phyloP scores from a whole-genome alignment of 441 rosid species.

The Sinapis alba region DNA sequence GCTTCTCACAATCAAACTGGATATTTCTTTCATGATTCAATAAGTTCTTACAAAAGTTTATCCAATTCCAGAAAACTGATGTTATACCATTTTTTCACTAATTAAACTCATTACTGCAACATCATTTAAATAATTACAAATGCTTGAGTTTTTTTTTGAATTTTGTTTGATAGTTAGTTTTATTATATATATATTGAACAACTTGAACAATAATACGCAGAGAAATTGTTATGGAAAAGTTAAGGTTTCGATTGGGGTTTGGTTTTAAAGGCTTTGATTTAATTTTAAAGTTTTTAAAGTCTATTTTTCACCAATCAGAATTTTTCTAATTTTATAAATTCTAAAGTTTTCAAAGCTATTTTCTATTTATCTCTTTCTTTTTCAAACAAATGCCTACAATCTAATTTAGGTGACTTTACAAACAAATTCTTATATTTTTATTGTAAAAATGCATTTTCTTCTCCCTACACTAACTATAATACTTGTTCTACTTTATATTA shows the following conservation, averaged over 20 bases:
- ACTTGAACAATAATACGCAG: too few relatives aligned
- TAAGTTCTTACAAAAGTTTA: background rate
- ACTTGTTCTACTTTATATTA: background rate
- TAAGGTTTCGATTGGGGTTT: too few relatives aligned
- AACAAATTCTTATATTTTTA: too few relatives aligned
- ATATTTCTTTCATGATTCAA: background rate
- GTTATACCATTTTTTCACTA: background rate
- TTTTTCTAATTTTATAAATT: too few relatives aligned
- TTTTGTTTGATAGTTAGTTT: background rate
- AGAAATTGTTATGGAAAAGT: background rate
- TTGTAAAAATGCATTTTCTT: background rate
- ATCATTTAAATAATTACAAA: too few relatives aligned
- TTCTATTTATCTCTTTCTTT: background rate
- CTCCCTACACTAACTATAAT: background rate
- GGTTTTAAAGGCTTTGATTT: too few relatives aligned
- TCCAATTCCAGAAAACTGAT: background rate
- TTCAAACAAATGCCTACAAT: background rate
- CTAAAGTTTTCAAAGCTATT: too few relatives aligned
- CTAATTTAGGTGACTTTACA: background rate
- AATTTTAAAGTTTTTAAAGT: too few relatives aligned
- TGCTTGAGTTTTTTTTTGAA: background rate
- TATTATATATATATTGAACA: too few relatives aligned
- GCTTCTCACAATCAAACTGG: background rate
- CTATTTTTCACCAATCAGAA: too few relatives aligned
- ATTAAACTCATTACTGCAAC: background rate